phyloP scores from a whole-genome alignment of 768 basidiomycete species.

The Lactifluus pinguis region DNA sequence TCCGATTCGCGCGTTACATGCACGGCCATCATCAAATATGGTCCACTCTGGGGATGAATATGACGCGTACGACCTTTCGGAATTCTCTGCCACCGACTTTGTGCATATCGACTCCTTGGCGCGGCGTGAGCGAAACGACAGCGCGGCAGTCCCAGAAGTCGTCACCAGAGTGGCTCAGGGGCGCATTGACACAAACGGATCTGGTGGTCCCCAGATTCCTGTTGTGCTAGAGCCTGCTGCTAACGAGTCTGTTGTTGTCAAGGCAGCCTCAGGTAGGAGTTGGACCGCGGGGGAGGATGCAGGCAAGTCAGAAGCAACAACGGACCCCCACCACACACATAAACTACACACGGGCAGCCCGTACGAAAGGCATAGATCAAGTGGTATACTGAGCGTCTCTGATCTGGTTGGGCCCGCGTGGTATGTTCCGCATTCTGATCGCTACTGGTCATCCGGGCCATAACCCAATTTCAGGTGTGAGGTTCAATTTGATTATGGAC shows the following conservation, averaged over 20 bases:
- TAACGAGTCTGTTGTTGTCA: conserved; percentile 12
- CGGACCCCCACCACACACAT: neutral
- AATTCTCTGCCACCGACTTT: conserved; percentile 16
- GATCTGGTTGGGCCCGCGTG: conserved; percentile 20
- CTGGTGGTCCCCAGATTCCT: conserved; percentile 16
- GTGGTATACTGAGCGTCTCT: conserved; percentile 14
- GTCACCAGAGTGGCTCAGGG: neutral
- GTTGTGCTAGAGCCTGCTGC: conserved; percentile 7
- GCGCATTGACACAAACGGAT: neutral
- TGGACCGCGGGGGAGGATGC: neutral
- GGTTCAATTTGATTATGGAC: conserved; percentile 67
- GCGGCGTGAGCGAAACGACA: neutral
- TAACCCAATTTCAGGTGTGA: conserved; percentile 53
- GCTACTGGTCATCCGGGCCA: neutral
- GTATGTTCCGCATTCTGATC: neutral
- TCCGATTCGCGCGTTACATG: neutral
- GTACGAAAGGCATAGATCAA: conserved; percentile 1
- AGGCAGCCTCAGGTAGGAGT: neutral
- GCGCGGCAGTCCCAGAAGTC: neutral
- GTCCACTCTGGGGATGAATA: conserved; percentile 11
- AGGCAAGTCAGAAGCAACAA: neutral
- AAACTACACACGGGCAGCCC: conserved; percentile 4
- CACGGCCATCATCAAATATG: neutral
- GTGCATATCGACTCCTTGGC: conserved; percentile 6
- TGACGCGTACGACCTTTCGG: conserved; percentile 20